Base-by-base conservation (phyloP, 2,329 filamentous ascomycete genomes). In the Tolypocladium ophioglossoides region DNA sequence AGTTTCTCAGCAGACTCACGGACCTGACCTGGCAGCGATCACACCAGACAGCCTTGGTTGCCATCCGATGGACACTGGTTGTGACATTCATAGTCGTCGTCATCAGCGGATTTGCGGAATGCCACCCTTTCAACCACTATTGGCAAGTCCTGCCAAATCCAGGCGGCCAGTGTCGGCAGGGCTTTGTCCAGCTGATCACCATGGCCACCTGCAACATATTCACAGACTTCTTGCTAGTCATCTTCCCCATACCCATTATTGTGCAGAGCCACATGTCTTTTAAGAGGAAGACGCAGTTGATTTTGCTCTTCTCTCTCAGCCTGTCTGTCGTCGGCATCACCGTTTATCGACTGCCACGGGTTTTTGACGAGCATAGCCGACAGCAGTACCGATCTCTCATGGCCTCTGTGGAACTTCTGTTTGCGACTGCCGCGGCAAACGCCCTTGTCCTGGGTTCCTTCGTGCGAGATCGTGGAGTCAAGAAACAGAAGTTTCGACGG, bases 391-490 rank as follows among this genome's bases (percentile, higher is more conserved):
- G 94, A 47, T 95, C 92, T 0, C 81, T 97, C 1, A 78, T 95
- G 59, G 94, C 94, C 5, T 96, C 91, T 0, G 78, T 95, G 20
- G 94, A 99, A 66, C 86, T 97, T 9, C 78, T 97, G 1, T 91
- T 92, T 51, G 91, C 94, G 6, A 89, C 91, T 0, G 83, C 84
- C 0, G 87, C 95, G 0, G 89, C 92, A 14, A 99, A 97, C 66
- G 85, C 87, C 3, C 78, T 99, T 22, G 88, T 96, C 1, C 80
- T 99, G 3, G 92, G 92, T 14, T 95, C 91, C 0, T 97, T 97
- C 64, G 84, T 97, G 32, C 83, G 92, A 16, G 92, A 97, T 67
- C 82, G 89, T 52, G 94, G 94, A 30, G 75, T 91, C 41, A 97
- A 97, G 76, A 96, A 95, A 71, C 79, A 80, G 54, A 94, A 90